Evolutionary conservation across 768 basidiomycete genomes (phyloP).

Genomic region (Coprinopsis cinerea): DNA sequence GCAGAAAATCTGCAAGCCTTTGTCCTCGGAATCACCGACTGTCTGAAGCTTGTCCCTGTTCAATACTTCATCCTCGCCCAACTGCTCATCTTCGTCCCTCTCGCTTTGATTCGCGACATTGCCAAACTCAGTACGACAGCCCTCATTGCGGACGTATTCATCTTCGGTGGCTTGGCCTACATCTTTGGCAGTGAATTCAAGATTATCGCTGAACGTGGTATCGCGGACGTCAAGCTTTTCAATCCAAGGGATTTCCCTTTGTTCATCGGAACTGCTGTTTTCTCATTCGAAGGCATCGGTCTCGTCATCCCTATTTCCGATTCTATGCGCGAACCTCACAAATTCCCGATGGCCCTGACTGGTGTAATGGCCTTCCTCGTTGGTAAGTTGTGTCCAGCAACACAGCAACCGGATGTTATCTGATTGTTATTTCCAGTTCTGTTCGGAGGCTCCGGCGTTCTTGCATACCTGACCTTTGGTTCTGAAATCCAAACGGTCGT

Average conservation of each 20-base stretch:
- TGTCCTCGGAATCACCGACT: slow-evolving; percentile 73
- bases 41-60: slow-evolving; percentile 59
- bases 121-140: slow-evolving; percentile 91
- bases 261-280: slow-evolving; percentile 94
- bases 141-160: slow-evolving; percentile 91
- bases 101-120: slow-evolving; percentile 88
- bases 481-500: slow-evolving; percentile 87
- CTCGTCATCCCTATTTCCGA: slow-evolving; percentile 96
- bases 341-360: slow-evolving; percentile 83
- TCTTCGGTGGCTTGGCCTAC: slow-evolving; percentile 80
- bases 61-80: slow-evolving; percentile 82
- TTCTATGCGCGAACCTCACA: slow-evolving; percentile 91
- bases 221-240: slow-evolving; percentile 79
- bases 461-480: slow-evolving; percentile 87
- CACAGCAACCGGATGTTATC: not conserved
- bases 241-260: slow-evolving; percentile 87
- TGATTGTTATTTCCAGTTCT: slow-evolving; percentile 41
- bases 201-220: slow-evolving; percentile 60
- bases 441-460: slow-evolving; percentile 82
- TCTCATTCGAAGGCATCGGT: slow-evolving; percentile 97
- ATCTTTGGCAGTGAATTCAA: slow-evolving; percentile 82
- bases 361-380: slow-evolving; percentile 88
- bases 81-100: slow-evolving; percentile 80
- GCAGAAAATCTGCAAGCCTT: slow-evolving; percentile 88
- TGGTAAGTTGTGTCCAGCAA: slow-evolving; percentile 33